phyloP scores from a whole-genome alignment of 306 rosid species.

The Malus domestica region DNA sequence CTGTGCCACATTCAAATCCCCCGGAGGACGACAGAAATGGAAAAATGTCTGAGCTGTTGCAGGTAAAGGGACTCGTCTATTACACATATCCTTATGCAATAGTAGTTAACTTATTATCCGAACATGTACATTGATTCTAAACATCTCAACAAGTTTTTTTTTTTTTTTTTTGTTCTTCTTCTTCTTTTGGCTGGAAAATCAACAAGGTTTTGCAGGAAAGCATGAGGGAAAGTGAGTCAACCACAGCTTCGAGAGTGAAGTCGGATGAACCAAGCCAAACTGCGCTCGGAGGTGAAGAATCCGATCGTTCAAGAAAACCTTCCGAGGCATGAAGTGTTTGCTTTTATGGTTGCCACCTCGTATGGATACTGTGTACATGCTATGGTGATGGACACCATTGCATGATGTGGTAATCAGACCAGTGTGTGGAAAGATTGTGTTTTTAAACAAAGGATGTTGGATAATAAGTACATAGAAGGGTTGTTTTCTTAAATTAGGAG shows the following conservation, averaged over 20 bases:
- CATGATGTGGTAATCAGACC: neutral
- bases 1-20: conserved; percentile 26
- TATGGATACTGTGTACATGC: neutral
- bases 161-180: neutral
- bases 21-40: conserved; percentile 35
- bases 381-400: neutral
- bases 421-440: neutral
- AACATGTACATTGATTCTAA: conserved; percentile 17
- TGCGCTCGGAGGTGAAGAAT: conserved; percentile 26
- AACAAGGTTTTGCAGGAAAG: conserved; percentile 59
- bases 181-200: neutral
- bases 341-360: conserved; percentile 1
- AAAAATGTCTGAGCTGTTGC: conserved; percentile 60
- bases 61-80: conserved; percentile 46
- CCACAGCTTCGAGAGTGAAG: conserved; percentile 21
- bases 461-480: neutral
- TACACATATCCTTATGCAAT: neutral
- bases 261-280: conserved; percentile 30
- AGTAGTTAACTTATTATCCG: neutral
- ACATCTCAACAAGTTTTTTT: neutral
- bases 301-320: neutral
- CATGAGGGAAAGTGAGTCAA: conserved; percentile 32
- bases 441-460: neutral
- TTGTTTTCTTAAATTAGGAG: neutral
- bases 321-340: conserved; percentile 4